Evolutionary conservation across 371 early-diverging fungal genomes (phyloP), one percentile per base, ranked within the genome.

Genomic region (Entomophthora muscae): DNA sequence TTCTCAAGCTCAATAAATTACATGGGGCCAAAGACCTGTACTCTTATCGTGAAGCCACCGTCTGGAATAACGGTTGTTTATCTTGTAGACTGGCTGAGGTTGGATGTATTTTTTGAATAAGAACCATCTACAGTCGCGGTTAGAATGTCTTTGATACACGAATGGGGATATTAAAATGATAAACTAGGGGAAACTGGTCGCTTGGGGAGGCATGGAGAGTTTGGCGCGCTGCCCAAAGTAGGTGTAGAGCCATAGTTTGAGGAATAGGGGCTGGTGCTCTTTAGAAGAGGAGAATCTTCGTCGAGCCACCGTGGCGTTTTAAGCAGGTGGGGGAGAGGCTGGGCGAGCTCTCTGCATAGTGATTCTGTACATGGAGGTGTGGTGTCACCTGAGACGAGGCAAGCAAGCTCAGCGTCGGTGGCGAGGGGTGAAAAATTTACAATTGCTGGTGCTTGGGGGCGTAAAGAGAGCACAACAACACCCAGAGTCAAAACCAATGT

Each of bases 401-500:
- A 29, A n/a, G 42, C 23, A 30, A 61, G 31, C 42, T 61, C 61
- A 51, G 12, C 22, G 31, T 61, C 61, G 2, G 22, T n/a, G n/a
- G 23, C 61, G 22, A 42, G 26, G 17, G 32, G 32, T 24, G 31
- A 32, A 30, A 23, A 23, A 5, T 29, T 10, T 12, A 30, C n/a
- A 21, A 61, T 42, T 32, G 28, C 32, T 62, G 42, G 28, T 21
- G 7, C 53, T n/a, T 62, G 42, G 21, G 62, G 62, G 7, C 62
- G 12, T 2, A 62, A 27, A 29, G 88, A 85, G 31, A 87, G 71
- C 29, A 85, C 70, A 42, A 83, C 63, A 0, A 88, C 89, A 24
- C 89, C 89, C 21, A 72, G 66, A 1, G 82, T 72, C 10, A 86
- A 74, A 33, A 84, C 64, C n/a, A 74, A 72, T 57, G 85, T 79